Evolutionary conservation across 164 flowering plant genomes (phyloP).

Genomic region (Annona squamosa): DNA sequence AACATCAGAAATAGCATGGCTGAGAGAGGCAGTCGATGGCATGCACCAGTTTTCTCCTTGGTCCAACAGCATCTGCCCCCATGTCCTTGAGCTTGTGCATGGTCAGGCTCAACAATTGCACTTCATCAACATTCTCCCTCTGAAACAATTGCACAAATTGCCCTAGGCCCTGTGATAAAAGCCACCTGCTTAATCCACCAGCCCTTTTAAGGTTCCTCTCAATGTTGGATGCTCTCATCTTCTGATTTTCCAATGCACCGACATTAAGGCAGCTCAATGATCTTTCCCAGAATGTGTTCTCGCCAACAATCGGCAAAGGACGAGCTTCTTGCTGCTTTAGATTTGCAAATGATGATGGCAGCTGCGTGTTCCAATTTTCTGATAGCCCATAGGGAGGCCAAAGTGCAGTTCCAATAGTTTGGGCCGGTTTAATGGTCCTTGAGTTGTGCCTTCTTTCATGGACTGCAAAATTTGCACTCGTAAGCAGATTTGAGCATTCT

Average conservation of each 20-base stretch:
- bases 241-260: slow-evolving; percentile 29
- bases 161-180: slow-evolving; percentile 59
- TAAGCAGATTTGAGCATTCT: slow-evolving; percentile 13
- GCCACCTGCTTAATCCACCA: slow-evolving; percentile 84
- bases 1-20: slow-evolving; percentile 36
- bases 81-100: slow-evolving; percentile 89
- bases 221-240: slow-evolving; percentile 46
- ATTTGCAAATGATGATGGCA: background rate
- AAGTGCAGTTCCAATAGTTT: slow-evolving; percentile 2
- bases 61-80: slow-evolving; percentile 86
- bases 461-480: slow-evolving; percentile 1
- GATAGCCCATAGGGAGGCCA: slow-evolving; percentile 6
- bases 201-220: slow-evolving; percentile 67
- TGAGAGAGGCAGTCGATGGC: slow-evolving; percentile 74
- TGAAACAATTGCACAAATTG: slow-evolving; percentile 56
- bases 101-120: slow-evolving; percentile 61
- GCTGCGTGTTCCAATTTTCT: slow-evolving; percentile 3
- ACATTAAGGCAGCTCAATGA: slow-evolving; percentile 21
- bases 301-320: background rate
- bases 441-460: background rate
- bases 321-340: background rate
- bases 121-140: slow-evolving; percentile 34
- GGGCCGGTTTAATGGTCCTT: background rate
- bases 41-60: slow-evolving; percentile 87
- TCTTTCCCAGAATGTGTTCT: background rate